Conservation (phyloP, 441 rosid species). For the Brassica balearica region DNA sequence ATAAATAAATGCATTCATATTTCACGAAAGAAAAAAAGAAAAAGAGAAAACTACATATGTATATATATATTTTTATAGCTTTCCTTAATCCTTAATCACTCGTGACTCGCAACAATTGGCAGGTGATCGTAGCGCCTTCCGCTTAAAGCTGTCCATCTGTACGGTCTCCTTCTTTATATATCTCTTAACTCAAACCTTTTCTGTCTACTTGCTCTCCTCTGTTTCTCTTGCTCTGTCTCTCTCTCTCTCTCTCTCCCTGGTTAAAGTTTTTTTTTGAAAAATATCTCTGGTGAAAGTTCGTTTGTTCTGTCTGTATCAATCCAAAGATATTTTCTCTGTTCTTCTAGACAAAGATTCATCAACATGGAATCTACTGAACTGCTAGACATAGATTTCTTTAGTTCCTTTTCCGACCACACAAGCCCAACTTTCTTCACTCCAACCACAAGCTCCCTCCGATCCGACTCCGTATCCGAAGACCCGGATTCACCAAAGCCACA, state of each 20-base stretch:
- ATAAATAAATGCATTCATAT: slow-evolving; percentile 30
- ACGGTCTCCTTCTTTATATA: slow-evolving; percentile 35
- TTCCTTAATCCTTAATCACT: slow-evolving; percentile 43
- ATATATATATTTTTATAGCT: slow-evolving; percentile 12
- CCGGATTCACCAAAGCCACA: slow-evolving; percentile 30
- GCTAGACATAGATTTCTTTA: slow-evolving; percentile 36
- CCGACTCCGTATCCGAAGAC: slow-evolving; percentile 17
- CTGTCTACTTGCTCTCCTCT: slow-evolving; percentile 9
- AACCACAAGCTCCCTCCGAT: slow-evolving; percentile 30
- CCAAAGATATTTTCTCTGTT: slow-evolving; percentile 11
- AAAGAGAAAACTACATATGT: neutral
- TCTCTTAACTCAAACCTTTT: neutral
- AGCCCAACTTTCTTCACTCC: slow-evolving; percentile 21
- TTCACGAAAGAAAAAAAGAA: neutral
- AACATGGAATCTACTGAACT: slow-evolving; percentile 45
- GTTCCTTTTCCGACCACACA: slow-evolving; percentile 20
- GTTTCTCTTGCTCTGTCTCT: neutral
- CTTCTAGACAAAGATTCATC: slow-evolving; percentile 6
- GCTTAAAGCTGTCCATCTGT: slow-evolving; percentile 32
- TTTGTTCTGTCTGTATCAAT: slow-evolving; percentile 20
- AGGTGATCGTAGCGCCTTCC: slow-evolving; percentile 43
- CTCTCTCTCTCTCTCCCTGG: slow-evolving; percentile 7
- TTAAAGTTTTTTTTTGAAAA: neutral
- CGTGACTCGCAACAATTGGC: slow-evolving; percentile 47
- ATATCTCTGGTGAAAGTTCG: slow-evolving; percentile 3